Evolutionary conservation across 1,284 basidiomycete species (phyloP), one percentile per base, ranked within the genome.

Genomic region (Trametes hirsuta): DNA sequence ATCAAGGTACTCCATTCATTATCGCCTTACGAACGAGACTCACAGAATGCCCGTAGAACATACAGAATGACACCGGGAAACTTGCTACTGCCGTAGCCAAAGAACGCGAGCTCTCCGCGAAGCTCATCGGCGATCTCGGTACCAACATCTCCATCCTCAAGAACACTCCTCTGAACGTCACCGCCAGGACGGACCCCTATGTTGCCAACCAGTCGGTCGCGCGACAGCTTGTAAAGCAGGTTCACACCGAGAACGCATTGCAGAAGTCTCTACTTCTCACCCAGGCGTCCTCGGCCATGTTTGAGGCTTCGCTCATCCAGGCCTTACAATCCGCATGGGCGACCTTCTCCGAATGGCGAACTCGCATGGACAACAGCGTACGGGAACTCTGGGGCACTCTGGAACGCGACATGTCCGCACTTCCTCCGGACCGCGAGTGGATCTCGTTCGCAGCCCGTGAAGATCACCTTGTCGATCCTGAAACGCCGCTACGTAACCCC

Each of bases 221-320:
- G 57, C 90, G 87, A 61, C 97, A 99, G 77, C 89, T 99, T 47
- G 87, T 92, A 69, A 95, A 92, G 72, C 93, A 95, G 76, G 95
- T 98, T 48, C 90, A 96, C 76, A 97, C 97, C 77, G 97, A 99
- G 79, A 99, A 99, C 72, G 88, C 96, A 0, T 85, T 99, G 18
- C 97, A 99, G 77, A 99, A 99, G 76, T 94, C 91, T n/a, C 93
- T 98, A 72, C 91, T 99, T 72, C 97, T 99, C 75, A 98, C 98
- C 87, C 97, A 99, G 75, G 92, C 98, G 71, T 98, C 98, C 76
- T 94, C 91, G 48, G 97, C 96, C 22, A 92, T 97, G 75, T 99
- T 99, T 69, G 97, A 98, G 76, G 93, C 95, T 71, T 97, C 96
- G 62, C 93, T 99, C 69, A 95, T 99, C 41, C 92, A 94, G 66